Evolutionary conservation across 106 monocot genomes (phyloP).

Genomic region (Phalaenopsis aphrodite): DNA sequence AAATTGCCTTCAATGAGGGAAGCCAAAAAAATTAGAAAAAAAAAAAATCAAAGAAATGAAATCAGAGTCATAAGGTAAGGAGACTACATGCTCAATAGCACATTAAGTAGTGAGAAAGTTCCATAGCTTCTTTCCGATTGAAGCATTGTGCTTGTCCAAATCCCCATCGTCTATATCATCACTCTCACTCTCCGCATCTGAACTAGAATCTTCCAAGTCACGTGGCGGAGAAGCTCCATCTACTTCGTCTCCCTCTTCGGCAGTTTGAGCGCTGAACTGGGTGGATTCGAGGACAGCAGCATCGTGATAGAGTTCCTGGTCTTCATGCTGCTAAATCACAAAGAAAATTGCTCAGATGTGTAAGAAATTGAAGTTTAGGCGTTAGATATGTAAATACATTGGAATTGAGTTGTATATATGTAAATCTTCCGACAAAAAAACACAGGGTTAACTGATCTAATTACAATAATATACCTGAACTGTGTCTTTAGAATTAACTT

Average conservation of each 20-base stretch:
- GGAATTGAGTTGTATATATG: background rate
- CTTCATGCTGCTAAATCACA: constrained; percentile 15
- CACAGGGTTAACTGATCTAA: background rate
- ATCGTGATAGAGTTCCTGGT: constrained; percentile 18
- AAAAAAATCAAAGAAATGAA: background rate
- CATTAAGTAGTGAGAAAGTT: constrained; percentile 53
- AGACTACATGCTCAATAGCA: background rate
- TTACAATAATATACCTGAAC: constrained; percentile 13
- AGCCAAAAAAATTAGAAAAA: too few species aligned
- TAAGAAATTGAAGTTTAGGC: too few species aligned
- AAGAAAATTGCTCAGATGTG: background rate
- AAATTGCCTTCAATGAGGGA: too few species aligned
- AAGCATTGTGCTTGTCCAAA: constrained; percentile 26
- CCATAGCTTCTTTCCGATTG: constrained; percentile 65
- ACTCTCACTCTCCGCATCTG: constrained; percentile 6
- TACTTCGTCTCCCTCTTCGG: constrained; percentile 7
- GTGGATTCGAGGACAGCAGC: constrained; percentile 2
- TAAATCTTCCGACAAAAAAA: background rate
- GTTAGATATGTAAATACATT: too few species aligned
- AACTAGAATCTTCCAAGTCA: constrained; percentile 12
- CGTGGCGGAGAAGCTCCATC: background rate
- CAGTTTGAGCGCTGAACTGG: constrained; percentile 22
- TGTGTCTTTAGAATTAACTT: constrained; percentile 32
- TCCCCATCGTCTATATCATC: constrained; percentile 29
- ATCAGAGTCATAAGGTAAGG: background rate